Evolutionary conservation across 257 asterid species (phyloP).

Genomic region (Nicotiana attenuata): DNA sequence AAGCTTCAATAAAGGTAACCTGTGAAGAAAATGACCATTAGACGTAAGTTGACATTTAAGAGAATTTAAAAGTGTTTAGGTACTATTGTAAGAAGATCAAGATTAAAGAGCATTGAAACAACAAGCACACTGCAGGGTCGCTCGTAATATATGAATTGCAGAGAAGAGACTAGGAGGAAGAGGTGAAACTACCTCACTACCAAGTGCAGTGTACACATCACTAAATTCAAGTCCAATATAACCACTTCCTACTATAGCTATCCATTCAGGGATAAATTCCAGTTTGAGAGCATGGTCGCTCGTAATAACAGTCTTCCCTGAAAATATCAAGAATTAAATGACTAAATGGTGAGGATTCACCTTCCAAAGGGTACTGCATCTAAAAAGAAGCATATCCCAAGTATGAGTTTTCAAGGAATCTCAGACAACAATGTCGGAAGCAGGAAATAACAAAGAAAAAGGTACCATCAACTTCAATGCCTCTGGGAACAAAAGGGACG

Average conservation of each 20-base stretch:
- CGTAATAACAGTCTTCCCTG: slow-evolving; percentile 91
- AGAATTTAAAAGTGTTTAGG: not conserved
- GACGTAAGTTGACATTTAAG: not conserved
- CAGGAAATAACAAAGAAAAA: slow-evolving; percentile 3
- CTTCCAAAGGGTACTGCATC: not conserved
- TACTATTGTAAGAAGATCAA: not conserved
- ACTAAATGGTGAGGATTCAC: not conserved
- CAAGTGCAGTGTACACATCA: slow-evolving; percentile 95
- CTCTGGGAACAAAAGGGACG: slow-evolving; percentile 87
- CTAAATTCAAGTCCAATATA: slow-evolving; percentile 97
- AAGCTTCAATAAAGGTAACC: slow-evolving; percentile 92
- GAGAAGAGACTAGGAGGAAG: not conserved
- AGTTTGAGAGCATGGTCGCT: slow-evolving; percentile 94
- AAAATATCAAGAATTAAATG: slow-evolving; percentile 13
- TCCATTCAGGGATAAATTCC: slow-evolving; percentile 87
- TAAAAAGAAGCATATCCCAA: not conserved
- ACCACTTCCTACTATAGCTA: slow-evolving; percentile 97
- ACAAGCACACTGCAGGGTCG: not conserved
- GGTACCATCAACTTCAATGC: slow-evolving; percentile 93
- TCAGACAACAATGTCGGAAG: not conserved
- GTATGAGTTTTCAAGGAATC: not conserved
- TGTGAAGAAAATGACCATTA: slow-evolving; percentile 14
- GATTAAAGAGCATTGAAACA: not conserved
- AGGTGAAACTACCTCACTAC: slow-evolving; percentile 67
- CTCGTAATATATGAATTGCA: slow-evolving; percentile 10